phyloP scores from a whole-genome alignment of 2,329 filamentous ascomycete species.

The Sporothrix dimorphospora region DNA sequence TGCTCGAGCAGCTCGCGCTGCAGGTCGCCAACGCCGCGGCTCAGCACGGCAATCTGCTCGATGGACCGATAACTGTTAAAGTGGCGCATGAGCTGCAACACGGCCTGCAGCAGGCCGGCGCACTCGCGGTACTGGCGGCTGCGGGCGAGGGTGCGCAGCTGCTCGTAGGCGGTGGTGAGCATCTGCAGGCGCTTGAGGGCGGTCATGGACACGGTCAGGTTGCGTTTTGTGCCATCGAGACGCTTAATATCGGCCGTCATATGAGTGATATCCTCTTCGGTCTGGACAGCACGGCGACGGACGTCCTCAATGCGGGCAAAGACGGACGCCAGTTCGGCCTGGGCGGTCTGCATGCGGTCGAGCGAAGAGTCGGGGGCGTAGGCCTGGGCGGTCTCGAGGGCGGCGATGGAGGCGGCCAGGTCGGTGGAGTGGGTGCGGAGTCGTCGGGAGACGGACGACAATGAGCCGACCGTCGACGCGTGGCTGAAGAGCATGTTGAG shows the following conservation, averaged over 20 bases:
- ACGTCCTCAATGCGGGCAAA: constrained; percentile 96
- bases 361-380: constrained; percentile 86
- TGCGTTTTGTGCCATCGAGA: constrained; percentile 93
- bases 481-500: constrained; percentile 93
- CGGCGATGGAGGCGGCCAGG: constrained; percentile 75
- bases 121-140: constrained; percentile 93
- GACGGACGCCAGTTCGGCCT: constrained; percentile 83
- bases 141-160: constrained; percentile 80
- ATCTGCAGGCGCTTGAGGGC: constrained; percentile 96
- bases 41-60: constrained; percentile 93
- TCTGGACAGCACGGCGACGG: constrained; percentile 83
- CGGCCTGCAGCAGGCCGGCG: constrained; percentile 88
- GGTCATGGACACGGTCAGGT: constrained; percentile 96
- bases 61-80: constrained; percentile 98
- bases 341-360: constrained; percentile 86
- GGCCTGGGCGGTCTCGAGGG: constrained; percentile 75
- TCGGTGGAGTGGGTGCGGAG: constrained; percentile 79
- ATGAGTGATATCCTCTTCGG: constrained; percentile 92
- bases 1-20: constrained; percentile 93
- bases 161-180: constrained; percentile 98
- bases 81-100: constrained; percentile 96
- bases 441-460: constrained; percentile 71
- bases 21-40: constrained; percentile 88
- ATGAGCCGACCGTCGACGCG: constrained; percentile 78
- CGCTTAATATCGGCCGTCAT: constrained; percentile 99